These are phyloP conservation scores for Mastigamoeba balamuthi DNA, from an alignment of 78 protist genomes.

Conservation along the genomic window DNA sequence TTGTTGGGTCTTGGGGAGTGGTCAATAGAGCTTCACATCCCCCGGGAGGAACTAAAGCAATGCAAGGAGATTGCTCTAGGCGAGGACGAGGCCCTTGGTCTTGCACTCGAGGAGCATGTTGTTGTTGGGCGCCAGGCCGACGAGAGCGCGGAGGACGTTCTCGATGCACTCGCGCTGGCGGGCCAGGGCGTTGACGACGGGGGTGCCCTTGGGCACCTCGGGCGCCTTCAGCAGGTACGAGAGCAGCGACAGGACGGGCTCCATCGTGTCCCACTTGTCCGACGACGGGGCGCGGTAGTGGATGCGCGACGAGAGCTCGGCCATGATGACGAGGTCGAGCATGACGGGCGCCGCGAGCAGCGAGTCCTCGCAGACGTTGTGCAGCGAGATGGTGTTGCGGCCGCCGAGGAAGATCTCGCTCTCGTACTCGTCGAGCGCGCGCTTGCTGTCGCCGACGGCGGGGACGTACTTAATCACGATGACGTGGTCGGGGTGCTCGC, in stretches of 20 bases:
- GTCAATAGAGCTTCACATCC: no score
- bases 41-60: no score
- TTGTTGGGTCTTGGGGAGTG: no score
- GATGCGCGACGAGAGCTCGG: constrained; percentile 76
- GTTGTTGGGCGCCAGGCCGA: constrained; percentile 89
- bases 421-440: constrained; percentile 98
- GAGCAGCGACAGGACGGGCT: constrained; percentile 74
- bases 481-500: constrained; percentile 95
- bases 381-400: constrained; percentile 74
- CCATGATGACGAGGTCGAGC: constrained; percentile 85
- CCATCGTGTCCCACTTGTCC: constrained; percentile 66
- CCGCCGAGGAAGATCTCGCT: constrained; percentile 96
- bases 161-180: constrained; percentile 81
- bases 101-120: constrained; percentile 81
- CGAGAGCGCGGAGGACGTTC: constrained; percentile 83
- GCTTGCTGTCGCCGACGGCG: constrained; percentile 97
- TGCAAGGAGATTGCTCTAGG: no score
- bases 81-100: no score
- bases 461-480: constrained; percentile 99
- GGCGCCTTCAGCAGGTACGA: constrained; percentile 92
- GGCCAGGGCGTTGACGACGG: constrained; percentile 93
- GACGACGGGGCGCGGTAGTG: constrained; percentile 19
- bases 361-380: constrained; percentile 83
- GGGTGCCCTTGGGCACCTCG: constrained; percentile 75
- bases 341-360: constrained; percentile 98